phyloP scores from a whole-genome alignment of 257 asterid species.

The Solanum ahanhuiri region DNA sequence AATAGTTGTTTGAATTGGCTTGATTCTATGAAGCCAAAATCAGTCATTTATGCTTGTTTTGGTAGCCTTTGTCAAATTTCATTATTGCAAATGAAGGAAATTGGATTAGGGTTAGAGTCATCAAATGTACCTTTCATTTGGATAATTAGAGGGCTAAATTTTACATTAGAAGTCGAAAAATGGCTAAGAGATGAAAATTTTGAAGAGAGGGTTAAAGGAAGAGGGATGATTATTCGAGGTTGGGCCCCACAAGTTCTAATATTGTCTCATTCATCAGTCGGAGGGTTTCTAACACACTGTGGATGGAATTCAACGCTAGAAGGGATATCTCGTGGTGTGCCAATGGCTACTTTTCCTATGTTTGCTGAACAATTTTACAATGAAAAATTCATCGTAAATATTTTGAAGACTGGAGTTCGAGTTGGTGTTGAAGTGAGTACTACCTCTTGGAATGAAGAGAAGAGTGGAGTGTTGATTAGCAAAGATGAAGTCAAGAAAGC shows the following conservation, averaged over 20 bases:
- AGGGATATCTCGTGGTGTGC: constrained; percentile 13
- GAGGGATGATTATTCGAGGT: constrained; percentile 21
- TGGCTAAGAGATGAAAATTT: constrained; percentile 1
- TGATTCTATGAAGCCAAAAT: constrained; percentile 12
- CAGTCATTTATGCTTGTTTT: constrained; percentile 32
- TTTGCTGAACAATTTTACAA: constrained; percentile 24
- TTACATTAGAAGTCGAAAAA: constrained; percentile 11
- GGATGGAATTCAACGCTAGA: constrained; percentile 38
- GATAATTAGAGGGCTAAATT: constrained; percentile 9
- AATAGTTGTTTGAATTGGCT: constrained; percentile 31
- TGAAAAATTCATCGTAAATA: constrained; percentile 12
- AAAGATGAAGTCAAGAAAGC: background rate
- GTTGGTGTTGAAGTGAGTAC: background rate
- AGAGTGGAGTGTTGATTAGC: background rate
- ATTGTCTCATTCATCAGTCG: constrained; percentile 10
- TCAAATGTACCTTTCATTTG: constrained; percentile 23
- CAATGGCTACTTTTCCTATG: constrained; percentile 22
- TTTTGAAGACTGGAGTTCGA: constrained; percentile 10
- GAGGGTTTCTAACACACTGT: constrained; percentile 35
- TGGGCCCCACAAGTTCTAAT: constrained; percentile 42
- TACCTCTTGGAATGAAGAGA: constrained; percentile 1
- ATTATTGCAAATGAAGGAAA: constrained; percentile 23
- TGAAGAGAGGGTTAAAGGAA: constrained; percentile 6
- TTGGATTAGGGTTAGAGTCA: constrained; percentile 32
- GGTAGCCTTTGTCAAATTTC: constrained; percentile 30